These are phyloP conservation scores for Boletus fagicola DNA, from an alignment of 768 basidiomycete species.

Conservation along the genomic window DNA sequence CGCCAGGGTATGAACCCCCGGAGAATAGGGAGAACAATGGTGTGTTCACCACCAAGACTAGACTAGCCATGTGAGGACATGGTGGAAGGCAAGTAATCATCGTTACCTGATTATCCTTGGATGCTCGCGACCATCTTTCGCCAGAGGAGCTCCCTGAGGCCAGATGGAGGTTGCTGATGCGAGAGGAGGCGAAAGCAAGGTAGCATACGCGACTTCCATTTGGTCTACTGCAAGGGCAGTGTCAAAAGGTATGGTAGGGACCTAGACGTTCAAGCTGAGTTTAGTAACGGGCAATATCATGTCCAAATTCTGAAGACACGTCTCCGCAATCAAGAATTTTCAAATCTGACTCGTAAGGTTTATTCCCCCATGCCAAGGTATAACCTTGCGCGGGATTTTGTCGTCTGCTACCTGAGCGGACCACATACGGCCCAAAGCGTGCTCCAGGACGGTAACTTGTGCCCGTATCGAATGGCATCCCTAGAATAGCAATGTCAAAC, in stretches of 20 bases:
- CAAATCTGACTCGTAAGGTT: conserved; percentile 57
- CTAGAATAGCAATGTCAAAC: conserved; percentile 69
- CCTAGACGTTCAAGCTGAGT: conserved; percentile 36
- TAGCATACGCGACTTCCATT: conserved; percentile 82
- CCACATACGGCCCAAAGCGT: conserved; percentile 84
- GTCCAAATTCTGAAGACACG: conserved; percentile 34
- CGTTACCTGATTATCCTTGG: conserved; percentile 68
- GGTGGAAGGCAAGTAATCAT: background rate
- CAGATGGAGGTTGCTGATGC: conserved; percentile 24
- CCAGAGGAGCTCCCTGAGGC: conserved; percentile 34
- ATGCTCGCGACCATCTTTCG: conserved; percentile 60
- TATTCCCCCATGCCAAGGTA: conserved; percentile 67
- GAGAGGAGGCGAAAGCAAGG: conserved; percentile 61
- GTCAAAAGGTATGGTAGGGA: conserved; percentile 79
- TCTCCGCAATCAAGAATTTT: conserved; percentile 84
- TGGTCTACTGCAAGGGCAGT: conserved; percentile 81
- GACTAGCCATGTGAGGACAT: background rate
- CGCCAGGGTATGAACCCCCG: conserved; percentile 38
- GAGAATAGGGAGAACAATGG: conserved; percentile 83
- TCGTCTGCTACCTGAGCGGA: conserved; percentile 74
- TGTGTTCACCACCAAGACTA: conserved; percentile 81
- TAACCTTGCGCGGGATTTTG: conserved; percentile 61
- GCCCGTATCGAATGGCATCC: conserved; percentile 76
- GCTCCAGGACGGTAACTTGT: conserved; percentile 62
- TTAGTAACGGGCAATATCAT: background rate